These are phyloP conservation scores for Sinapis alba DNA, from an alignment of 441 rosid genomes.

Conservation along the genomic window DNA sequence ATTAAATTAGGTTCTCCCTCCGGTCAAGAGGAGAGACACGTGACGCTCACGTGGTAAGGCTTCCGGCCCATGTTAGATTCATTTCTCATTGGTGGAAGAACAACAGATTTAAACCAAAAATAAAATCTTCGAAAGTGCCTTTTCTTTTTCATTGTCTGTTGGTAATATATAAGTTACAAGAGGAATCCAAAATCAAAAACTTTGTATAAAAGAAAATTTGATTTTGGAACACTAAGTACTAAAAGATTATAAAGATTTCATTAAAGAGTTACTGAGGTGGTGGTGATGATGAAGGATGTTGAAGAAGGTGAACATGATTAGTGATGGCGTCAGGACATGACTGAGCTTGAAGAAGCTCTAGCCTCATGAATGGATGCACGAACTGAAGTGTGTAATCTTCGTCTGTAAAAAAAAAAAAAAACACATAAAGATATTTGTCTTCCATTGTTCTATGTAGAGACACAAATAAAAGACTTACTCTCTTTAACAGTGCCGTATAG, in stretches of 20 bases:
- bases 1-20: conserved; percentile 12
- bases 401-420: conserved; percentile 45
- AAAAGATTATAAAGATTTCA: background rate
- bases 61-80: conserved; percentile 4
- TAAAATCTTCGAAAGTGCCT: background rate
- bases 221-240: conserved; percentile 22
- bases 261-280: conserved; percentile 32
- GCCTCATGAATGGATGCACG: conserved; percentile 69
- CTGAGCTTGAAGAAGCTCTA: conserved; percentile 92
- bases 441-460: background rate
- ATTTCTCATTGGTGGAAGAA: background rate
- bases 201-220: conserved; percentile 3
- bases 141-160: background rate
- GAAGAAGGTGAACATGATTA: conserved; percentile 49
- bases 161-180: conserved; percentile 16
- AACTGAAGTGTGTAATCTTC: conserved; percentile 88
- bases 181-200: conserved; percentile 1
- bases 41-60: conserved; percentile 31
- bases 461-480: conserved; percentile 53
- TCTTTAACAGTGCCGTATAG: conserved; percentile 97
- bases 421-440: background rate
- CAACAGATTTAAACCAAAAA: background rate
- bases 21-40: conserved; percentile 13
- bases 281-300: conserved; percentile 35
- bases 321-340: conserved; percentile 83